Conservation (phyloP, 2,329 filamentous ascomycete species). For the Paecilomyces variotii region DNA sequence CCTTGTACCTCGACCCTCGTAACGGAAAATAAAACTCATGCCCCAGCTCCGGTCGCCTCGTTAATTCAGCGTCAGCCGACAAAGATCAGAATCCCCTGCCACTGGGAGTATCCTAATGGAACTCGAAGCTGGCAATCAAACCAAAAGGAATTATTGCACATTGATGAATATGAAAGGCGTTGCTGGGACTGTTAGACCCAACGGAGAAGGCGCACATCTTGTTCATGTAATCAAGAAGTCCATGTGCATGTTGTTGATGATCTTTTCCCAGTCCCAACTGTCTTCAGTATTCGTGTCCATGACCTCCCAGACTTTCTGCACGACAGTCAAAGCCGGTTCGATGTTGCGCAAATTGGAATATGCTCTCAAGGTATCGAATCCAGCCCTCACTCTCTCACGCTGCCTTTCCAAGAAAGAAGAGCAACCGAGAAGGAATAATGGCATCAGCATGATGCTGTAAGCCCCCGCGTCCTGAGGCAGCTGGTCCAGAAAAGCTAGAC, state of each 20-base stretch:
- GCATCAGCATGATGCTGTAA: constrained; percentile 53
- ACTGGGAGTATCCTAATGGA: not conserved
- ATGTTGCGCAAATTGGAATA: constrained; percentile 54
- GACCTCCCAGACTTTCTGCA: constrained; percentile 50
- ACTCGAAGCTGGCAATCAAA: not conserved
- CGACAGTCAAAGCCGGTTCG: constrained; percentile 46
- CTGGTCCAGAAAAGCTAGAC: constrained; percentile 48
- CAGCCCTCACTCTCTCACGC: constrained; percentile 46
- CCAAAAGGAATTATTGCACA: not conserved
- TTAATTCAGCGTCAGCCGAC: not conserved
- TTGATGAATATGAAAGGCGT: not conserved
- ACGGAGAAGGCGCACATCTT: not conserved
- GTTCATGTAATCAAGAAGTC: constrained; percentile 53
- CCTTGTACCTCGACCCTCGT: not conserved
- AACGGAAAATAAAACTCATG: not conserved
- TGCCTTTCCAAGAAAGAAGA: constrained; percentile 51
- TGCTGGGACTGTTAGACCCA: not conserved
- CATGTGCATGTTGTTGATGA: constrained; percentile 51
- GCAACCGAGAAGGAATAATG: constrained; percentile 54
- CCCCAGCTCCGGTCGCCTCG: no score
- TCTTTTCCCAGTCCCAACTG: constrained; percentile 57
- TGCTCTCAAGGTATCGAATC: constrained; percentile 47
- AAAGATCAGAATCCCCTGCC: not conserved
- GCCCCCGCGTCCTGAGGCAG: constrained; percentile 48
- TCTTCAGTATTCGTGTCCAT: constrained; percentile 52